Evolutionary conservation across 2,329 filamentous ascomycete species (phyloP), one percentile per base, ranked within the genome.

Genomic region (Cordyceps cicadae): DNA sequence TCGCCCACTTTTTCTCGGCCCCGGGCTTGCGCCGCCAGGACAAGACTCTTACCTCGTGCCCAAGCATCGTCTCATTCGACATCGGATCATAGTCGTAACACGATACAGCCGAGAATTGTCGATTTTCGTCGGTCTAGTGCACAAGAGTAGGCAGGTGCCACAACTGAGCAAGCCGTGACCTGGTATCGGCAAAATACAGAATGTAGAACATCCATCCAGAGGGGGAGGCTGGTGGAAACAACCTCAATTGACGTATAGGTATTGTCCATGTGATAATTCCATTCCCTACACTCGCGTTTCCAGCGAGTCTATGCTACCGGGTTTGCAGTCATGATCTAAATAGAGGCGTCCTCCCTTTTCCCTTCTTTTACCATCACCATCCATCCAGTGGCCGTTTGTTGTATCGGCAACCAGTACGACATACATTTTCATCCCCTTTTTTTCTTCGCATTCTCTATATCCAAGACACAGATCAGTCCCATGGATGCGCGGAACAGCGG

Each of bases 251-350:
- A 52, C 39, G 48, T 17, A 17, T 54, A 60, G 58, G 58, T 50
- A 50, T 43, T 60, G 39, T 60, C 54, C 45, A 60, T 54, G 41
- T 54, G 49, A 32, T 60, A 34, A 34, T 50, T 45, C 45, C 41
- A 43, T 49, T 34, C 43, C 51, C 58, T 60, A 45, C 45, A 54
- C 60, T 49, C 60, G 60, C 60, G 32, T 58, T 57, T 58, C 60
- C 60, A 58, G 60, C 60, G 60, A 61, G 48, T 57, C 60, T 61
- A 61, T 61, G 60, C 60, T 57, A 61, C 54, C 60, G 32, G 37
- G 51, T 60, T 55, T 17, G 58, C 51, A 39, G 54, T 51, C 59
- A 46, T 53, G n/a, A 49, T 59, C 50, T 59, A 54, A 54, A 48
- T 37, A 46, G 50, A 52, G 49, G 9, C 12, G 5, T 45, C 41